Base-by-base conservation (phyloP, 129 eudicot species). In the Logfia minima region DNA sequence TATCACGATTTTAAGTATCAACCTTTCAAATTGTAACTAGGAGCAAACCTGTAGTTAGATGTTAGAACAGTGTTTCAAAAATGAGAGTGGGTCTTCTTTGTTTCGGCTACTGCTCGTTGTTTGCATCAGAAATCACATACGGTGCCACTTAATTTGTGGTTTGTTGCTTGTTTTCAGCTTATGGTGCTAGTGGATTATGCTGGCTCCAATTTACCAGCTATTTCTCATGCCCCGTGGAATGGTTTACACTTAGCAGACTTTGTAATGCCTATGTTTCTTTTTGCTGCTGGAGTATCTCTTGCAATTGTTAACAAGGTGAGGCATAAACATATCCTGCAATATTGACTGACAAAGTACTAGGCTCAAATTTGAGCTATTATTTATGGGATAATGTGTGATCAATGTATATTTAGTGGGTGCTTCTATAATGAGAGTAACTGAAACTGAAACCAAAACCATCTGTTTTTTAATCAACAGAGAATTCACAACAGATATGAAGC, bases 251-350 rank as follows among this genome's bases (percentile, higher is more conserved):
- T 88, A 79, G 97, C 97, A 62, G 93, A 91, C 75, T 83, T 91
- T 81, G 97, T 91, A 67, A 91, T 88, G 93, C 97, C 97, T 52
- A 86, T 91, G 79, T 91, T 91, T 78, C 93, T 91, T 70, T 91
- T 88, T 69, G 88, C 88, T 56, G 88, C 91, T 68, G 97, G 97
- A 70, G 75, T 88, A 81, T 87, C 97, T 51, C 84, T 88, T 60
- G 93, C 93, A n/a, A 82, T 91, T 71, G 91, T 80, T 26, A 81
- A 91, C 84, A 88, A 88, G 97, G 93, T 91, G 78, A 45, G 37
- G 37, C 73, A 72, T 66, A 52, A 79, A 61, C 62, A 71, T 29
- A 71, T 62, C 22, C 31, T 71, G 41, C 21, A 56, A 17, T 21
- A 29, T 7, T 3, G 43, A 43, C 10, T 43, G 52, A 2, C 52